phyloP scores from a whole-genome alignment of 768 basidiomycete genomes.

The Boletus rubroflammeus region DNA sequence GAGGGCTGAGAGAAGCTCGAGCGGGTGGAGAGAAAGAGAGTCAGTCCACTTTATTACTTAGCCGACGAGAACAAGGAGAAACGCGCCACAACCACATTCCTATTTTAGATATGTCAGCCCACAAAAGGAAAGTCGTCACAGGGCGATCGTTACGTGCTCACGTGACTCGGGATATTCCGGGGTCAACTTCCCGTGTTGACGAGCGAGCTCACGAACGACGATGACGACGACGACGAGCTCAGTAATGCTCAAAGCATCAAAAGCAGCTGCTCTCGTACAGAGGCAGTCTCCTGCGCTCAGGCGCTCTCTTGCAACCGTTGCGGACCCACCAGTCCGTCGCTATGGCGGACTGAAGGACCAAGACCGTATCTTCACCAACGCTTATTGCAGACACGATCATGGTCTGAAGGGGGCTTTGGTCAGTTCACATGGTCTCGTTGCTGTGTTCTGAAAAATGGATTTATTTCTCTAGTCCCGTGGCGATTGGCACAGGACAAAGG shows the following conservation, averaged over 20 bases:
- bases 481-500: slow-evolving; percentile 98
- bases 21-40: not conserved
- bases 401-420: slow-evolving; percentile 92
- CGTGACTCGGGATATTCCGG: slow-evolving; percentile 23
- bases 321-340: slow-evolving; percentile 81
- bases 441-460: not conserved
- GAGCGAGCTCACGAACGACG: slow-evolving; percentile 3
- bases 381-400: slow-evolving; percentile 84
- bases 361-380: slow-evolving; percentile 91
- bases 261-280: slow-evolving; percentile 23
- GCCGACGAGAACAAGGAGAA: slow-evolving; percentile 17
- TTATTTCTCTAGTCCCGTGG: slow-evolving; percentile 64
- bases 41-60: not conserved
- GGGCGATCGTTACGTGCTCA: not conserved
- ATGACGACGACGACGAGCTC: slow-evolving; percentile 12
- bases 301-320: slow-evolving; percentile 61
- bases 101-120: slow-evolving; percentile 3
- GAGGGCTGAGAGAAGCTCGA: not conserved
- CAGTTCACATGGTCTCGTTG: not conserved
- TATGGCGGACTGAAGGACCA: slow-evolving; percentile 96
- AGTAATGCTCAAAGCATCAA: slow-evolving; percentile 29
- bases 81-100: slow-evolving; percentile 10
- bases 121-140: slow-evolving; percentile 5
- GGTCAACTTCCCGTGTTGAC: not conserved
- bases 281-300: slow-evolving; percentile 13